These are phyloP conservation scores for Ophiostoma ulmi DNA, from an alignment of 2,329 filamentous ascomycete genomes.

Conservation along the genomic window DNA sequence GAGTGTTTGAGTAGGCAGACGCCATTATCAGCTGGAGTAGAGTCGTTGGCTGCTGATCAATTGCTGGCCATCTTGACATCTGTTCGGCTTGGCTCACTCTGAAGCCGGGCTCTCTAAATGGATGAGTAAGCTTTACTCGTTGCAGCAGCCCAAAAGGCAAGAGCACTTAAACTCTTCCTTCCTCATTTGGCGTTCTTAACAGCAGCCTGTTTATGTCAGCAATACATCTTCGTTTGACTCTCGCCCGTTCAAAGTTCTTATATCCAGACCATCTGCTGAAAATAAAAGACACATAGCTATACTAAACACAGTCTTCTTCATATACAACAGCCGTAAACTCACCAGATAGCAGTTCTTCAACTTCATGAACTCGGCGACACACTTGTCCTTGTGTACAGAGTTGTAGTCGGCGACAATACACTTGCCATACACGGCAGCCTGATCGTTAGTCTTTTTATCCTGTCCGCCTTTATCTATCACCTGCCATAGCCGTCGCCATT, in stretches of 20 bases:
- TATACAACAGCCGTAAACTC: slow-evolving; percentile 31
- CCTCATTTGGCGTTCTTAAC: slow-evolving; percentile 10
- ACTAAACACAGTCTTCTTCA: not conserved
- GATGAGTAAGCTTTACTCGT: not conserved
- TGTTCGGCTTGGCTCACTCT: not conserved
- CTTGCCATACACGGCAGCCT: slow-evolving; percentile 85
- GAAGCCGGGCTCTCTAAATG: not conserved
- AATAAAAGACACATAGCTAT: not conserved
- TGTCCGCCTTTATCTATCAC: not conserved
- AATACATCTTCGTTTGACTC: not conserved
- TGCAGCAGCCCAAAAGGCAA: not conserved
- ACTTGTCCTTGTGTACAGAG: slow-evolving; percentile 85
- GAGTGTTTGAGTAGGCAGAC: not conserved
- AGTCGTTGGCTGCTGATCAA: not conserved
- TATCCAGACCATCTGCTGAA: not conserved
- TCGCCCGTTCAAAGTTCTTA: not conserved
- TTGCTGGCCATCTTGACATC: not conserved
- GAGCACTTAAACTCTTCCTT: not conserved
- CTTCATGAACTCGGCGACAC: slow-evolving; percentile 73
- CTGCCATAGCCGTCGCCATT: not conserved
- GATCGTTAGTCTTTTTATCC: slow-evolving; percentile 12
- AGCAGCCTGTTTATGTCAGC: slow-evolving; percentile 14
- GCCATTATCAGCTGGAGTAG: not conserved
- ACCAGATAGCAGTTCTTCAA: slow-evolving; percentile 87
- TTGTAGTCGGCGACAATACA: slow-evolving; percentile 90